These are phyloP conservation scores for Castanea sativa DNA, from an alignment of 306 rosid species.

Conservation along the genomic window DNA sequence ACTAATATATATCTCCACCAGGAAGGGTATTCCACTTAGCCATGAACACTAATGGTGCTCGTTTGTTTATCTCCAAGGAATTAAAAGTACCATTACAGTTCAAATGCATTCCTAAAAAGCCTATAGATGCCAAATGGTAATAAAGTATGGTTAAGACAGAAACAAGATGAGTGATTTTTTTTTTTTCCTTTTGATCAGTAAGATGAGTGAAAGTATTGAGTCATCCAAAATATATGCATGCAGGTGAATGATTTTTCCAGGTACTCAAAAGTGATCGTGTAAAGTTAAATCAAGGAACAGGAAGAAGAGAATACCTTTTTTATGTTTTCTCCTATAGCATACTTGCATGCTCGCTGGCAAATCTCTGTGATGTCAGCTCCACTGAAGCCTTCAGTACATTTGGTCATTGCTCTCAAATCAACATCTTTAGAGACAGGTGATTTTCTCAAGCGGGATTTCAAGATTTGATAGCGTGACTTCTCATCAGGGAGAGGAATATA, in stretches of 20 bases:
- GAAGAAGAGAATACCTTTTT: constrained; percentile 39
- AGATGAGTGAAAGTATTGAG: background rate
- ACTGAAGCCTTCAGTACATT: constrained; percentile 54
- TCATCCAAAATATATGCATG: background rate
- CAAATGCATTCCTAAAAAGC: background rate
- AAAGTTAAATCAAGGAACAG: background rate
- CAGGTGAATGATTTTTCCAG: background rate
- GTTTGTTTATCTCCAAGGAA: background rate
- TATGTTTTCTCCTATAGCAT: constrained; percentile 61
- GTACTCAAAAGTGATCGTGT: background rate
- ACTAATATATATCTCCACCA: background rate
- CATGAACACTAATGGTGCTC: background rate
- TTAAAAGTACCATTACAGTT: background rate
- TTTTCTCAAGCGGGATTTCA: constrained; percentile 58
- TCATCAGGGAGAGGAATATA: constrained; percentile 64
- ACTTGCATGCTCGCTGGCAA: constrained; percentile 59
- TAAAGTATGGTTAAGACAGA: constrained; percentile 24
- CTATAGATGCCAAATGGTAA: background rate
- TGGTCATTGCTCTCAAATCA: constrained; percentile 50
- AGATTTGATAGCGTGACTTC: constrained; percentile 49
- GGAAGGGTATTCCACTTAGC: background rate
- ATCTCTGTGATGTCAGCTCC: constrained; percentile 65
- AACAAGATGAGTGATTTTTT: background rate
- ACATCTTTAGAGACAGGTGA: constrained; percentile 52
- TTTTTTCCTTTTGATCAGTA: background rate